These are phyloP conservation scores for Syzygium malaccense DNA, from an alignment of 441 rosid species.

Conservation along the genomic window DNA sequence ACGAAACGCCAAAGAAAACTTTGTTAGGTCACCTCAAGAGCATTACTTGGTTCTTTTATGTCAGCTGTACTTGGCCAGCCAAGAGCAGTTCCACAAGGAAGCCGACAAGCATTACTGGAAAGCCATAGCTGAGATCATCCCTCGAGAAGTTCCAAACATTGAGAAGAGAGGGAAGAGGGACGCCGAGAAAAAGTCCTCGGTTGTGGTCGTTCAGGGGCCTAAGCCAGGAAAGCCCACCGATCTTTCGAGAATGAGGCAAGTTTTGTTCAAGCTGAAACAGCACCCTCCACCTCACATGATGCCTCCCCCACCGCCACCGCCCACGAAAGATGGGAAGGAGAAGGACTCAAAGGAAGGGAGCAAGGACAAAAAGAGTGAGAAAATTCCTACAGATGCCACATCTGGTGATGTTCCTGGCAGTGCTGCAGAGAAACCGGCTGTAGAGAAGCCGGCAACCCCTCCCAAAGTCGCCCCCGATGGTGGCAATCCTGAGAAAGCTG, in stretches of 20 bases:
- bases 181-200: constrained; percentile 67
- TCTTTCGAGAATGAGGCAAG: constrained; percentile 83
- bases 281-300: constrained; percentile 90
- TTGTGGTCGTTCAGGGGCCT: constrained; percentile 72
- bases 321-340: constrained; percentile 31
- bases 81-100: constrained; percentile 91
- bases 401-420: neutral
- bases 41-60: neutral
- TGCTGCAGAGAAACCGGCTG: neutral
- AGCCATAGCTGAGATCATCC: constrained; percentile 84
- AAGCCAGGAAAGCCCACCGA: constrained; percentile 97
- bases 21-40: neutral
- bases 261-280: constrained; percentile 75
- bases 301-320: constrained; percentile 39
- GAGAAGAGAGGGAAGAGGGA: constrained; percentile 80
- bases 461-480: neutral
- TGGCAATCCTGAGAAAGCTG: neutral
- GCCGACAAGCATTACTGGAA: constrained; percentile 85
- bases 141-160: constrained; percentile 73
- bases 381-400: constrained; percentile 10
- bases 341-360: constrained; percentile 14
- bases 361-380: constrained; percentile 24
- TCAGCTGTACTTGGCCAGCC: constrained; percentile 70
- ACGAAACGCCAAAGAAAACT: neutral
- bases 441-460: neutral